A percentile compares a stretch with the other conserved stretches of the same genome.
Evolutionary conservation across 768 basidiomycete genomes (phyloP).

Genomic region (Serendipita indica): DNA sequence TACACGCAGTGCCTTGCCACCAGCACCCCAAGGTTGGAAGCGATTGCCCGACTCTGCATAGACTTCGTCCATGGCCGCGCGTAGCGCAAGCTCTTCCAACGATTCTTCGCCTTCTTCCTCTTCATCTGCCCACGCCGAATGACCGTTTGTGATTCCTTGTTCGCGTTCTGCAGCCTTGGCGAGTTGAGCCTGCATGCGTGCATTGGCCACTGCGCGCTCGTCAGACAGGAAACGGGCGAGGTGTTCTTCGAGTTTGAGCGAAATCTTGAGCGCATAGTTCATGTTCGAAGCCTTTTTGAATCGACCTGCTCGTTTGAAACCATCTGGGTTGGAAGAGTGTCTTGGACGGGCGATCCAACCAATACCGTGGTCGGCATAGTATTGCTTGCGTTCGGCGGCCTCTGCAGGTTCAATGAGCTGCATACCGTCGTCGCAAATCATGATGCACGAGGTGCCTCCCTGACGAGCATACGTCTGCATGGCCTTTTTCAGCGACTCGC

Average conservation of each 20-base stretch:
- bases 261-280: slow-evolving; percentile 64
- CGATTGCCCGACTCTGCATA: slow-evolving; percentile 14
- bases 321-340: slow-evolving; percentile 32
- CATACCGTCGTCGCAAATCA: slow-evolving; percentile 29
- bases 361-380: slow-evolving; percentile 21
- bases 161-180: not conserved
- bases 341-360: slow-evolving; percentile 28
- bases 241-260: slow-evolving; percentile 33
- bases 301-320: slow-evolving; percentile 25
- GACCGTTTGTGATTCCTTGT: not conserved
- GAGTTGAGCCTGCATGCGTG: not conserved
- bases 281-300: slow-evolving; percentile 52
- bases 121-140: not conserved
- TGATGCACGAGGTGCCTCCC: slow-evolving; percentile 25
- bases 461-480: slow-evolving; percentile 28
- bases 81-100: slow-evolving; percentile 16
- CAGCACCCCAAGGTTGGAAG: slow-evolving; percentile 19
- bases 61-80: slow-evolving; percentile 21
- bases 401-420: slow-evolving; percentile 22
- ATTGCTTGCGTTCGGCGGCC: slow-evolving; percentile 19
- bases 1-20: slow-evolving; percentile 22
- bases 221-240: slow-evolving; percentile 21
- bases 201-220: slow-evolving; percentile 12
- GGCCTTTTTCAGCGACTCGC: slow-evolving; percentile 24
- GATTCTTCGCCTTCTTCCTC: slow-evolving; percentile 20